These are phyloP conservation scores for Pseudoscleropodium purum DNA, from an alignment of 225 moss, liverwort and hornwort species.

Conservation along the genomic window DNA sequence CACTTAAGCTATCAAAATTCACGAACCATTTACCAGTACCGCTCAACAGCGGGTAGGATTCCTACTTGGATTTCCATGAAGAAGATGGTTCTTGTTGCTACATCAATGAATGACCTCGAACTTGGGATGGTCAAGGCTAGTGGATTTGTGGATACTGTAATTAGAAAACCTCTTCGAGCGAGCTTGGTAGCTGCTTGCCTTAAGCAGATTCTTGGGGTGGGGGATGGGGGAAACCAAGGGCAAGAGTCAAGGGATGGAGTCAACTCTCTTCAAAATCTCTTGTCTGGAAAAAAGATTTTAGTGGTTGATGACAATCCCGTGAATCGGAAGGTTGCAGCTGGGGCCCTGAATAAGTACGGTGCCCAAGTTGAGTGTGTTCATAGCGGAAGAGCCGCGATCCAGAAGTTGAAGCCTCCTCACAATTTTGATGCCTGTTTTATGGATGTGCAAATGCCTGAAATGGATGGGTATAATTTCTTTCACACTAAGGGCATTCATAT, in stretches of 20 bases:
- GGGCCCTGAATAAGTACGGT: slow-evolving; percentile 50
- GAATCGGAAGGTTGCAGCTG: slow-evolving; percentile 56
- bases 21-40: slow-evolving; percentile 23
- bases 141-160: slow-evolving; percentile 51
- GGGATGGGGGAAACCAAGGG: slow-evolving; percentile 31
- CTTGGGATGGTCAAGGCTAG: slow-evolving; percentile 37
- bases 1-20: slow-evolving; percentile 21
- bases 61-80: slow-evolving; percentile 33
- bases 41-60: slow-evolving; percentile 28
- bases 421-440: slow-evolving; percentile 67
- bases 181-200: slow-evolving; percentile 61
- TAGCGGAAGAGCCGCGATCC: slow-evolving; percentile 52
- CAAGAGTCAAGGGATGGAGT: slow-evolving; percentile 25
- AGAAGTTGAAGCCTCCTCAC: slow-evolving; percentile 47
- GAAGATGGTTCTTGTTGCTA: slow-evolving; percentile 54
- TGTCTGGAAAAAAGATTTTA: slow-evolving; percentile 44
- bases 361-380: slow-evolving; percentile 60
- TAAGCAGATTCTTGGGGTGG: slow-evolving; percentile 48
- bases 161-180: slow-evolving; percentile 63
- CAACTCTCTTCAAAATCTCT: slow-evolving; percentile 43
- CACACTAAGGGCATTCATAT: not conserved
- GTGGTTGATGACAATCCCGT: slow-evolving; percentile 66
- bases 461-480: slow-evolving; percentile 49
- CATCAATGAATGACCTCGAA: slow-evolving; percentile 39
- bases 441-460: slow-evolving; percentile 77